Conservation (phyloP, 2,329 filamentous ascomycete species). For the Drechslerella stenobrocha region DNA sequence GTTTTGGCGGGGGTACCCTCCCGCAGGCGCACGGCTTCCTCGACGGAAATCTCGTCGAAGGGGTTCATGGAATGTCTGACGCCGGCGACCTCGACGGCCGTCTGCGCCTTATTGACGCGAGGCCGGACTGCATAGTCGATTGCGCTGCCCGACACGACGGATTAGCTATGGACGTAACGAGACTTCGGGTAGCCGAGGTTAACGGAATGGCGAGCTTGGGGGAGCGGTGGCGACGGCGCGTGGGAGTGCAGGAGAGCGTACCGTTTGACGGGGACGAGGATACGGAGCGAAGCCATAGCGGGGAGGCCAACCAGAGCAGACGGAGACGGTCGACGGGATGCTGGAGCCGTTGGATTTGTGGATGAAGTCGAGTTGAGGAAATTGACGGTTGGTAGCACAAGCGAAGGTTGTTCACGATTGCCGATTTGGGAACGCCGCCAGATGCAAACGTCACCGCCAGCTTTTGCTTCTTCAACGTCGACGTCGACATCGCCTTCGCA, state of each 20-base stretch:
- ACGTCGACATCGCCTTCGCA: background rate
- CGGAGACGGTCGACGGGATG: background rate
- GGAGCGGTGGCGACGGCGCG: background rate
- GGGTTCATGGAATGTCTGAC: slow-evolving; percentile 99
- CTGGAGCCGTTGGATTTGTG: background rate
- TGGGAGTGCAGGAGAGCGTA: slow-evolving; percentile 4
- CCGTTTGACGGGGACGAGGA: slow-evolving; percentile 63
- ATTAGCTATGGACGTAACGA: slow-evolving; percentile 17
- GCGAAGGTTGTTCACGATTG: slow-evolving; percentile 4
- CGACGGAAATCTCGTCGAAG: slow-evolving; percentile 96
- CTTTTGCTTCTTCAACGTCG: background rate
- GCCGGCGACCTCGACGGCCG: slow-evolving; percentile 84
- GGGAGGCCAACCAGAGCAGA: background rate
- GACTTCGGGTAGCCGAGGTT: slow-evolving; percentile 18
- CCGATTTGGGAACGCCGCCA: slow-evolving; percentile 3
- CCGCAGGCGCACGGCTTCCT: slow-evolving; percentile 92
- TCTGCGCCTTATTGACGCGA: slow-evolving; percentile 71
- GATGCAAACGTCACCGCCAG: background rate
- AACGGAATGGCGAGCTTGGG: background rate
- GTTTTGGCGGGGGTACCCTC: slow-evolving; percentile 77
- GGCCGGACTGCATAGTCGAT: slow-evolving; percentile 69
- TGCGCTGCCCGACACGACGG: slow-evolving; percentile 53
- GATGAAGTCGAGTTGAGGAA: background rate
- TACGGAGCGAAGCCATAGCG: slow-evolving; percentile 56
- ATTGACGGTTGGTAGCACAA: background rate